A percentile compares a stretch with the other conserved stretches of the same genome.
Conservation (phyloP, 23 red algal species). For the Agarophyton chilense region DNA sequence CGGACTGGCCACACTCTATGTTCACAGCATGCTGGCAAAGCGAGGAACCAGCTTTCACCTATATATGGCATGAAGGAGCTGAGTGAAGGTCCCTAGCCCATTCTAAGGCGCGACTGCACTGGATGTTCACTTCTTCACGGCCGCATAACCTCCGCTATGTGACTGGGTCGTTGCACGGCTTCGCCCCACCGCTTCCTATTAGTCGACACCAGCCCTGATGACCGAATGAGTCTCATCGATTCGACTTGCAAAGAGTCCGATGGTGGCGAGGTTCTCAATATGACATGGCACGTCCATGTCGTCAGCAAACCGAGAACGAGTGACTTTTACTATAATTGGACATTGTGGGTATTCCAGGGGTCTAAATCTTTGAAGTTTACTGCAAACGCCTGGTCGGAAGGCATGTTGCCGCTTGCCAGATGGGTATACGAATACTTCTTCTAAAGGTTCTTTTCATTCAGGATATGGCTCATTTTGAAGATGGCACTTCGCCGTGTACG, state of each 20-base stretch:
- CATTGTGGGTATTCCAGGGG: slow-evolving; percentile 9
- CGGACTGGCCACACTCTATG: slow-evolving; percentile 7
- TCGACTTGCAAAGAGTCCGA: neutral
- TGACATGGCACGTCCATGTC: slow-evolving; percentile 55
- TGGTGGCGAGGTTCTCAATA: neutral
- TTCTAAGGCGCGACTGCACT: slow-evolving; percentile 44
- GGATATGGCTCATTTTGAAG: slow-evolving; percentile 1
- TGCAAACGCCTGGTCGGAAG: slow-evolving; percentile 21
- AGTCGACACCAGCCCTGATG: slow-evolving; percentile 21
- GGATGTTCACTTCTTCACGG: slow-evolving; percentile 33
- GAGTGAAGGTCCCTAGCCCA: slow-evolving; percentile 15
- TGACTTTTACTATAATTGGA: neutral
- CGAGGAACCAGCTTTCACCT: slow-evolving; percentile 17
- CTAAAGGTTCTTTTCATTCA: slow-evolving; percentile 25
- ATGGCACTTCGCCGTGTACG: slow-evolving; percentile 21
- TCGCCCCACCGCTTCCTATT: slow-evolving; percentile 18
- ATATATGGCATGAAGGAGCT: slow-evolving; percentile 8
- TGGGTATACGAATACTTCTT: slow-evolving; percentile 39
- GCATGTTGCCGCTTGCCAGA: slow-evolving; percentile 5
- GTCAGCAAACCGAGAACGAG: slow-evolving; percentile 38
- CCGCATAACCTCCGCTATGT: slow-evolving; percentile 28
- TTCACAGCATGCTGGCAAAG: slow-evolving; percentile 45
- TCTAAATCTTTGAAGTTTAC: slow-evolving; percentile 2
- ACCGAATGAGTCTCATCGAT: neutral
- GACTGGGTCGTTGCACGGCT: slow-evolving; percentile 29